These are phyloP conservation scores for Hemerocallis citrina DNA, from an alignment of 106 monocot species.

Conservation along the genomic window DNA sequence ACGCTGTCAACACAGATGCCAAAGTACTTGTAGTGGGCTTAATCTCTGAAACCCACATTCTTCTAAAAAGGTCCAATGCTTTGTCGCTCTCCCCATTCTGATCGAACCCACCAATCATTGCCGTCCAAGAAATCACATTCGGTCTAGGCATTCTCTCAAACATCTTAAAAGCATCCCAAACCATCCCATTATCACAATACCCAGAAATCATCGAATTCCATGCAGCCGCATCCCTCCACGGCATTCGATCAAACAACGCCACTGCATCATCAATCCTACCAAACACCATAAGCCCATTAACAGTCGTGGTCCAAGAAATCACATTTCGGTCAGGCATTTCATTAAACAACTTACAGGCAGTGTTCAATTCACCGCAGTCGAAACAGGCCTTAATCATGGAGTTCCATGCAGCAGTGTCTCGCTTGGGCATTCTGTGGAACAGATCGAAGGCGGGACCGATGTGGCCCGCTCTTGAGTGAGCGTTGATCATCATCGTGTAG, in stretches of 20 bases:
- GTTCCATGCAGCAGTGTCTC: conserved; percentile 57
- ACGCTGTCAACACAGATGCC: conserved; percentile 55
- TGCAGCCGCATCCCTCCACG: conserved; percentile 50
- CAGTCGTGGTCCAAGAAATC: conserved; percentile 74
- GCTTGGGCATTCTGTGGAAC: conserved; percentile 52
- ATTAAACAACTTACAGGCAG: conserved; percentile 40
- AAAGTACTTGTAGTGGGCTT: conserved; percentile 73
- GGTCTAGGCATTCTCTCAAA: conserved; percentile 45
- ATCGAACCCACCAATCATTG: conserved; percentile 61
- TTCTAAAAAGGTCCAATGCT: conserved; percentile 27
- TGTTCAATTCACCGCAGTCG: conserved; percentile 28
- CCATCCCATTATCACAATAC: conserved; percentile 39
- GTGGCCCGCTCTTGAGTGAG: conserved; percentile 22
- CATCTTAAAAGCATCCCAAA: conserved; percentile 28
- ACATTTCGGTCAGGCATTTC: conserved; percentile 70
- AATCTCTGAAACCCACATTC: conserved; percentile 42
- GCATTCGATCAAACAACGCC: conserved; percentile 52
- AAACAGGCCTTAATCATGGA: conserved; percentile 59
- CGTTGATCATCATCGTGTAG: conserved; percentile 74
- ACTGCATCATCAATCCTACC: conserved; percentile 43
- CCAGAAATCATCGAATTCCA: conserved; percentile 89
- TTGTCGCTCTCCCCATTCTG: conserved; percentile 36
- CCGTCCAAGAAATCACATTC: conserved; percentile 73
- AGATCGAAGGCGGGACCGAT: conserved; percentile 46
- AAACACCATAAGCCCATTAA: conserved; percentile 40